phyloP scores from a whole-genome alignment of 169 alveolate species.

The Perkinsus chesapeaki region DNA sequence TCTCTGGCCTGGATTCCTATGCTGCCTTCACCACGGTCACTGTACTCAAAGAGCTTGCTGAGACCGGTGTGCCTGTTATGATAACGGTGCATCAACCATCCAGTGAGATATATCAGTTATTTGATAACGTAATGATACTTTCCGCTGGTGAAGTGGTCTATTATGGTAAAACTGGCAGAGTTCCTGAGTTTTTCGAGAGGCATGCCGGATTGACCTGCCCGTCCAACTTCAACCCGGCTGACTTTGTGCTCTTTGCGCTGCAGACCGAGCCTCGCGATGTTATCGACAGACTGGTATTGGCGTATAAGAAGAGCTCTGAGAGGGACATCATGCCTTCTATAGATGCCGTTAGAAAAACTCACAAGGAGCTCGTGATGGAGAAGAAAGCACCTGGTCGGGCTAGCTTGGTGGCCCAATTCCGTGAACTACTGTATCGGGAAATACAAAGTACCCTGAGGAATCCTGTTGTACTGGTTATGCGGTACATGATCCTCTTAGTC shows the following conservation, averaged over 20 bases:
- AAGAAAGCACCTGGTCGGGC: background rate
- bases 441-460: background rate
- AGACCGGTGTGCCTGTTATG: conserved; percentile 55
- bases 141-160: conserved; percentile 55
- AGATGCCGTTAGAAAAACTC: background rate
- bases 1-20: conserved; percentile 76
- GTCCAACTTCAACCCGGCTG: conserved; percentile 36
- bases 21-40: conserved; percentile 59
- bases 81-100: conserved; percentile 67
- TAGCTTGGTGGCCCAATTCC: background rate
- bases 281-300: background rate
- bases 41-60: conserved; percentile 50
- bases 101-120: conserved; percentile 47
- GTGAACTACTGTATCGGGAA: background rate
- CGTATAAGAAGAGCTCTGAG: background rate
- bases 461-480: background rate
- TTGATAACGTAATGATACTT: conserved; percentile 54
- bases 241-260: conserved; percentile 13
- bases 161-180: conserved; percentile 32
- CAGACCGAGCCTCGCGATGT: background rate
- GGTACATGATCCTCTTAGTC: background rate
- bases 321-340: background rate
- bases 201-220: conserved; percentile 28
- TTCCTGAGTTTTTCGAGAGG: conserved; percentile 3
- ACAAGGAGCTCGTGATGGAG: background rate